Percentiles rank a stretch among this genome's conserved stretches.
These are phyloP conservation scores for Cocos nucifera DNA, from an alignment of 176 grass and related monocot genomes.

Conservation along the genomic window DNA sequence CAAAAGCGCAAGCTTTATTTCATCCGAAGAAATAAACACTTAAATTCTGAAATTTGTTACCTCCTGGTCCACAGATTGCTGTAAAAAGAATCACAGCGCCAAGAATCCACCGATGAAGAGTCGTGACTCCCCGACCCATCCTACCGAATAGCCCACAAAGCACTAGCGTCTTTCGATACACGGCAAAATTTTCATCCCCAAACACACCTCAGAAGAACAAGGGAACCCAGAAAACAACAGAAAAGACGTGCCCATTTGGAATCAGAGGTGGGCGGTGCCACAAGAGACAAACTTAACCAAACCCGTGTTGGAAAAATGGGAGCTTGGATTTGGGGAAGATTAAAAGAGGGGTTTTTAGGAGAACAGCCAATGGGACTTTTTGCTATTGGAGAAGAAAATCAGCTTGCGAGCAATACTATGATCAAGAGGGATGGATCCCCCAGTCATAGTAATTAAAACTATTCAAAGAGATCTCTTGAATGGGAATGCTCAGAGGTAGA, in stretches of 20 bases:
- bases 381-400: neutral
- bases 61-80: slow-evolving; percentile 43
- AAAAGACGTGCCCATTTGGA: slow-evolving; percentile 20
- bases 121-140: slow-evolving; percentile 15
- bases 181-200: slow-evolving; percentile 2
- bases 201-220: neutral
- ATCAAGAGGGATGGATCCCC: neutral
- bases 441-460: too few relatives aligned
- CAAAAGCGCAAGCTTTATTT: too few relatives aligned
- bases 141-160: slow-evolving; percentile 14
- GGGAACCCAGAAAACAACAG: slow-evolving; percentile 3
- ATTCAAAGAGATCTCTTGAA: too few relatives aligned
- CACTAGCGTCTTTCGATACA: slow-evolving; percentile 13
- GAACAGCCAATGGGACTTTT: neutral
- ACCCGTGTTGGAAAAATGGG: slow-evolving; percentile 11
- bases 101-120: slow-evolving; percentile 37
- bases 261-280: slow-evolving; percentile 13
- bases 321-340: neutral
- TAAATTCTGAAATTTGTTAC: slow-evolving; percentile 28
- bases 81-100: slow-evolving; percentile 6
- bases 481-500: too few relatives aligned
- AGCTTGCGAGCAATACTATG: neutral
- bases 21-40: neutral
- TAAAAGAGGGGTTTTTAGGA: slow-evolving; percentile 9
- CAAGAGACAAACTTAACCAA: slow-evolving; percentile 21